A percentile compares a stretch with the other conserved stretches of the same genome.
Evolutionary conservation across 73 alveolate species (phyloP).

Genomic region (Halteria grandinella): DNA sequence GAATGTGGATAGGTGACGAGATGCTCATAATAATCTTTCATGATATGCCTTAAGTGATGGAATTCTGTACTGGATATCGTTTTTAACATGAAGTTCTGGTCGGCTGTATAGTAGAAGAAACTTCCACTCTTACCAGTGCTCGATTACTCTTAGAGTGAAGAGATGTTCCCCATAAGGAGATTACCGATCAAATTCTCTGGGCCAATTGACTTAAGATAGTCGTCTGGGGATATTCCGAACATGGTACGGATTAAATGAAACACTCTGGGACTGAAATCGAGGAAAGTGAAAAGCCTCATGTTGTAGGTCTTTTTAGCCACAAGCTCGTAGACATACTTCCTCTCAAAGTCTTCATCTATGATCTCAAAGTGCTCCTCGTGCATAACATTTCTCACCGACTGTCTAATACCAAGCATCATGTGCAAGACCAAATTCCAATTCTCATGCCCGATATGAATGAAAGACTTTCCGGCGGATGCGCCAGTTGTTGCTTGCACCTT

Average conservation of each 20-base stretch:
- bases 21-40: conserved; percentile 74
- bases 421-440: conserved; percentile 85
- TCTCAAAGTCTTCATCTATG: conserved; percentile 46
- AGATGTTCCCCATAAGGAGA: conserved; percentile 76
- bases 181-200: conserved; percentile 81
- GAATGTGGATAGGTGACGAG: conserved; percentile 87
- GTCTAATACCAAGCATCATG: conserved; percentile 91
- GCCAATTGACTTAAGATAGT: conserved; percentile 76
- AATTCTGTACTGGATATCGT: conserved; percentile 77
- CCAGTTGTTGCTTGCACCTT: too few relatives aligned
- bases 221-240: conserved; percentile 76
- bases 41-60: conserved; percentile 56
- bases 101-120: conserved; percentile 81
- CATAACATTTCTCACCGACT: conserved; percentile 57
- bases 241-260: conserved; percentile 66
- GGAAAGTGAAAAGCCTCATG: conserved; percentile 53
- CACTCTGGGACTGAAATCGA: conserved; percentile 73
- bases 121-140: conserved; percentile 86
- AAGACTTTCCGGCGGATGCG: neutral
- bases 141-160: conserved; percentile 68
- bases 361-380: conserved; percentile 54
- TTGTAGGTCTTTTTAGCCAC: conserved; percentile 52
- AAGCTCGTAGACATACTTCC: conserved; percentile 52
- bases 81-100: conserved; percentile 81
- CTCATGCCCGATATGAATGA: conserved; percentile 89